Percentiles rank a stretch among this genome's conserved stretches.
Conservation (phyloP, 1,284 basidiomycete genomes). For the Apiotrichum mycotoxinovorans region DNA sequence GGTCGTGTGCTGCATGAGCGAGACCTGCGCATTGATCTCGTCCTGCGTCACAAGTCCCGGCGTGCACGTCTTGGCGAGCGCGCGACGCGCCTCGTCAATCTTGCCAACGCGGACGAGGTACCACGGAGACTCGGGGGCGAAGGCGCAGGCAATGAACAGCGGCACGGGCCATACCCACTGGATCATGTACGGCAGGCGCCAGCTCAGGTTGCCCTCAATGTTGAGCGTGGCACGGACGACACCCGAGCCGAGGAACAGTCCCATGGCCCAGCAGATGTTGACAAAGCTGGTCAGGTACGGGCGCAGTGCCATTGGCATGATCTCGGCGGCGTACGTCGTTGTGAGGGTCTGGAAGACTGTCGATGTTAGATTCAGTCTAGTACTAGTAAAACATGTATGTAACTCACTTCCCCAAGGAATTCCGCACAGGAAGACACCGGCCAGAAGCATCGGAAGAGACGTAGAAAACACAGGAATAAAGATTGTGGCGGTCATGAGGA, state of each 20-base stretch:
- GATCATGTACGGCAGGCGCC: background rate
- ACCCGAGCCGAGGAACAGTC: constrained; percentile 41
- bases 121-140: constrained; percentile 28
- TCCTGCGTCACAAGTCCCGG: constrained; percentile 38
- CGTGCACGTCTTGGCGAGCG: constrained; percentile 45
- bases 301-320: constrained; percentile 44
- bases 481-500: constrained; percentile 20
- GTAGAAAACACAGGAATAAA: constrained; percentile 23
- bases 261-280: constrained; percentile 41
- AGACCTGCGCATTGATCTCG: constrained; percentile 49
- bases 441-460: constrained; percentile 19
- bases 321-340: constrained; percentile 46
- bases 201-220: constrained; percentile 16
- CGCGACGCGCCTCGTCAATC: constrained; percentile 51
- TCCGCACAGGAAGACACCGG: background rate
- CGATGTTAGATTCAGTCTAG: no score
- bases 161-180: no score
- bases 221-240: constrained; percentile 37
- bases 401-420: no score
- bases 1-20: constrained; percentile 48
- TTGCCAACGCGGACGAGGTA: constrained; percentile 26
- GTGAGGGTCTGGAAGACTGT: constrained; percentile 50
- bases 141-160: constrained; percentile 29
- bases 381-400: no score
- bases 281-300: constrained; percentile 48